Base-by-base conservation (phyloP, 208 protist genomes). In the Trypanosoma congolense region DNA sequence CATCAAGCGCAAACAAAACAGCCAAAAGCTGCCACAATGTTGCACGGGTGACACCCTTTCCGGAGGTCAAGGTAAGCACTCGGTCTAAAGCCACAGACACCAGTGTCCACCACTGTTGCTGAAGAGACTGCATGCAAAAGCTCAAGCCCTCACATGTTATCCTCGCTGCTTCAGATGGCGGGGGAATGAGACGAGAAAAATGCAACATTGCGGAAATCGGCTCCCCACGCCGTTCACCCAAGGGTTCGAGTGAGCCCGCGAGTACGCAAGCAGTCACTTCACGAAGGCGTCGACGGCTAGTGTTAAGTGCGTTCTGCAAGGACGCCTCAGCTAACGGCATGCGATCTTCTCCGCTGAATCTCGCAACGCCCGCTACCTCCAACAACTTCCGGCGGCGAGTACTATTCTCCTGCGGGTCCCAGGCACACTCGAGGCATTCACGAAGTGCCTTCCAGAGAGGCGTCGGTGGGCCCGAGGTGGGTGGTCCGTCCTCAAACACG, bases 91-190 rank as follows among this genome's bases (percentile, higher is more conserved):
- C 80, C 9, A 77, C 82, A 9, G 65, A 76, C 30, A 95, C 42
- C 45, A 95, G 59, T 49, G 75, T 71, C 84, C 84, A 92, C 78
- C 84, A 92, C 73, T 90, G 84, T 65, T 87, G 84, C 56, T 80
- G 79, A 38, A 83, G 55, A n/a, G 84, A 70, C 48, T 87, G 70
- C 88, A 95, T 90, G 58, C 80, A 87, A 63, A 92, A 95, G 47
- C 69, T 65, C 5, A 95, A 33, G 16, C 84, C 88, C 54, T 82
- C 75, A 1, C 75, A 66, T 9, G 84, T 90, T 14, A 90, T 71
- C 9, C 44, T 45, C 5, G 49, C 25, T 6, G 21, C 51, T 44
- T 61, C 40, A 10, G 56, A 26, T 21, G 26, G 31, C 5, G 31
- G 42, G 2, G 75, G 78, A 21, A 88, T 65, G 0, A 89, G 59